Conservation (phyloP, 805 yeast genomes). For the Schwanniomyces occidentalis region DNA sequence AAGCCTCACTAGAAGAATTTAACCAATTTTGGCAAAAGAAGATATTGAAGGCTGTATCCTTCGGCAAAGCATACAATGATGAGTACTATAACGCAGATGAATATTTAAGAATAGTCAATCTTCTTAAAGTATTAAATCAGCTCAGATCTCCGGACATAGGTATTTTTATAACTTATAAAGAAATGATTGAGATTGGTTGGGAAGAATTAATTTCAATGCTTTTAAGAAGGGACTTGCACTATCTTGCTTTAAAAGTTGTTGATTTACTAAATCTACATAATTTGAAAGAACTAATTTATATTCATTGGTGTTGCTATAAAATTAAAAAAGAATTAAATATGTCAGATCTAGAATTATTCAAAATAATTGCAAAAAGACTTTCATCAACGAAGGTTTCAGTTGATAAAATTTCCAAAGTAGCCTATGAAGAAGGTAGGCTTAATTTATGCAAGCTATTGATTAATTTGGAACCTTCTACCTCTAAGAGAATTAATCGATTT, state of each 20-base stretch:
- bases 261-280: constrained; percentile 47
- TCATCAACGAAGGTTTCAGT: constrained; percentile 41
- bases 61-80: constrained; percentile 71
- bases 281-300: constrained; percentile 46
- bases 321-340: constrained; percentile 53
- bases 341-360: constrained; percentile 61
- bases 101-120: constrained; percentile 63
- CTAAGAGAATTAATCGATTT: constrained; percentile 57
- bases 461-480: constrained; percentile 63
- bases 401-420: constrained; percentile 59
- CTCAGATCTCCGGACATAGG: constrained; percentile 67
- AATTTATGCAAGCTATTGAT: constrained; percentile 67
- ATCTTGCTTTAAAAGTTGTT: constrained; percentile 63
- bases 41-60: constrained; percentile 75
- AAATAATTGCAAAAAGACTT: constrained; percentile 49
- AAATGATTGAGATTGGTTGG: constrained; percentile 54
- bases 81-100: constrained; percentile 54
- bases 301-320: constrained; percentile 80
- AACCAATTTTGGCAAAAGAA: constrained; percentile 79
- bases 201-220: constrained; percentile 56
- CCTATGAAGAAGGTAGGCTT: constrained; percentile 80
- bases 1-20: constrained; percentile 77
- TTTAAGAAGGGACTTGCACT: constrained; percentile 57
- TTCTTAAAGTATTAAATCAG: constrained; percentile 67
- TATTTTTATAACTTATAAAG: constrained; percentile 60